A percentile compares a stretch with the other conserved stretches of the same genome.
Conservation (phyloP, 768 basidiomycete genomes). For the Butyriboletus loyo region DNA sequence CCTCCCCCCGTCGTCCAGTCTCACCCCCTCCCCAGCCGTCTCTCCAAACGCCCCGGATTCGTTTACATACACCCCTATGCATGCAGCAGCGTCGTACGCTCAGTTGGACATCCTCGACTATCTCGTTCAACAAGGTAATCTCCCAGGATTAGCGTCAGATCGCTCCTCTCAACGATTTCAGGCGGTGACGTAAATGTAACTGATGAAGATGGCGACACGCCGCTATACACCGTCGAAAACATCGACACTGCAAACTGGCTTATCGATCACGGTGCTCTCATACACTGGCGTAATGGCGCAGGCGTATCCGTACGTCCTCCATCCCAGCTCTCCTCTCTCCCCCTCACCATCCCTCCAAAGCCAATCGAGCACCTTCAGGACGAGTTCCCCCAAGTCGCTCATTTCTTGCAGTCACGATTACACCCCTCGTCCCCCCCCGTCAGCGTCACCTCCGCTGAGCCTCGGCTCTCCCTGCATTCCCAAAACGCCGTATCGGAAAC, state of each 20-base stretch:
- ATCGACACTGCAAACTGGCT: constrained; percentile 75
- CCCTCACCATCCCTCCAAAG: constrained; percentile 25
- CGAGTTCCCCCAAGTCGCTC: constrained; percentile 68
- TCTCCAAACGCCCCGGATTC: constrained; percentile 71
- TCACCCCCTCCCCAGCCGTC: constrained; percentile 43
- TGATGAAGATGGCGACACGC: constrained; percentile 88
- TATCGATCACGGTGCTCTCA: constrained; percentile 70
- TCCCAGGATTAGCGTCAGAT: constrained; percentile 1
- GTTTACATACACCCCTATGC: constrained; percentile 85
- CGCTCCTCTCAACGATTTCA: constrained; percentile 19
- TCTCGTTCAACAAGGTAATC: constrained; percentile 65
- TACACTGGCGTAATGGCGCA: constrained; percentile 62
- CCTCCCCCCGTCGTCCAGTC: constrained; percentile 23
- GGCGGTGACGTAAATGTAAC: constrained; percentile 87
- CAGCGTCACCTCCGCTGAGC: constrained; percentile 6
- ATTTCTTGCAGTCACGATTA: constrained; percentile 48
- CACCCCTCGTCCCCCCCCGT: constrained; percentile 13
- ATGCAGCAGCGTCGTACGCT: constrained; percentile 92
- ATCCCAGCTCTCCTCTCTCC: constrained; percentile 7
- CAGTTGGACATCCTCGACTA: constrained; percentile 75
- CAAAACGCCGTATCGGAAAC: constrained; percentile 68
- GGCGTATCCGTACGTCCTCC: constrained; percentile 65
- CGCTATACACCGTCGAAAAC: constrained; percentile 86
- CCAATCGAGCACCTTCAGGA: constrained; percentile 67
- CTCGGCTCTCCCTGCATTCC: constrained; percentile 57